These are phyloP conservation scores for Boechera divaricarpa DNA, from an alignment of 345 rosid species.

Conservation along the genomic window DNA sequence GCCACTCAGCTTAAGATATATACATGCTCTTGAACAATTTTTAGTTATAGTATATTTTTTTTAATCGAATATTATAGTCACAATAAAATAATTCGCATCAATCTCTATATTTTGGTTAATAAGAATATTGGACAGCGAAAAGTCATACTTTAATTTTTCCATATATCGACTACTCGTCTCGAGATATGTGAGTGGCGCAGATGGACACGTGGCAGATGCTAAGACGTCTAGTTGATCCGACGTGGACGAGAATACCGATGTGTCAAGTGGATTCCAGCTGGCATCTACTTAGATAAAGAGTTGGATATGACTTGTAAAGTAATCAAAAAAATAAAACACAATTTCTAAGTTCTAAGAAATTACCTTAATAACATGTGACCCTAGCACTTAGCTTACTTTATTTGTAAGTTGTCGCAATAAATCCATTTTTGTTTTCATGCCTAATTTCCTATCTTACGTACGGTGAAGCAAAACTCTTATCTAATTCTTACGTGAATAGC, in stretches of 20 bases:
- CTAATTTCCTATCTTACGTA: background rate
- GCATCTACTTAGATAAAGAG: constrained; percentile 24
- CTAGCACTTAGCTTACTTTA: constrained; percentile 6
- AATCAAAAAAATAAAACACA: background rate
- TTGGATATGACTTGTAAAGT: constrained; percentile 29
- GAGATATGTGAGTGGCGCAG: constrained; percentile 14
- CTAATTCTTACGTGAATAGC: background rate
- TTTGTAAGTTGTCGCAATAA: constrained; percentile 11
- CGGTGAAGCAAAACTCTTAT: background rate
- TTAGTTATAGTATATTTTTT: background rate
- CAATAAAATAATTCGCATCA: background rate
- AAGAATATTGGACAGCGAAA: constrained; percentile 33
- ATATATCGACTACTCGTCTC: background rate
- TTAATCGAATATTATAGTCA: background rate
- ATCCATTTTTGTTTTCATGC: background rate
- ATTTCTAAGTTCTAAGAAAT: background rate
- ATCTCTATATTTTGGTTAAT: constrained; percentile 28
- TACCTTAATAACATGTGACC: constrained; percentile 30
- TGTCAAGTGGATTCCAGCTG: constrained; percentile 42
- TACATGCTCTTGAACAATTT: background rate
- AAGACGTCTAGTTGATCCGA: constrained; percentile 1
- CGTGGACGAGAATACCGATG: constrained; percentile 25
- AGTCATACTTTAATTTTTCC: background rate
- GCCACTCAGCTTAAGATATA: background rate
- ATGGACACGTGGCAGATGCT: constrained; percentile 19